Conservation (phyloP, 2,329 filamentous ascomycete genomes). For the Passalora sequoiae region DNA sequence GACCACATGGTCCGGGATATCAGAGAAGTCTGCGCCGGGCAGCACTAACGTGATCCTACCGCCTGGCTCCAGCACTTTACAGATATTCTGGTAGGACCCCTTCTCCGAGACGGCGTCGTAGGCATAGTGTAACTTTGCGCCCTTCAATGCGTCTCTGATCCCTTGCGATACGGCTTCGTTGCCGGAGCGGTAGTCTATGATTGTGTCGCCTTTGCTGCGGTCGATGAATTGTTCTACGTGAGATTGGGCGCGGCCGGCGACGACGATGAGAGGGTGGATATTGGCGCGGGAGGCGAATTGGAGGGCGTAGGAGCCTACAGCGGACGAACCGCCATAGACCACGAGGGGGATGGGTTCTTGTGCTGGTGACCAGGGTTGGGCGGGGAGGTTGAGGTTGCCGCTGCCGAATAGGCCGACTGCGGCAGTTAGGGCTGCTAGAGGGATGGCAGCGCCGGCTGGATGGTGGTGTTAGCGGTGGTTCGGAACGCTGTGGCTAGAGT, state of each 20-base stretch:
- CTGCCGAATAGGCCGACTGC: conserved; percentile 40
- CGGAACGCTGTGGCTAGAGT: neutral
- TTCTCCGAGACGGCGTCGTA: conserved; percentile 33
- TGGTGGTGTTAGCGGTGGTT: neutral
- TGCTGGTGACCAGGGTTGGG: conserved; percentile 36
- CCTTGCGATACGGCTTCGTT: conserved; percentile 30
- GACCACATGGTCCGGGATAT: conserved; percentile 38
- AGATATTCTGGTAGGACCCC: conserved; percentile 35
- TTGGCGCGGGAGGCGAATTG: conserved; percentile 50
- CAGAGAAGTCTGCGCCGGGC: conserved; percentile 40
- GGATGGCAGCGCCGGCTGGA: conserved; percentile 42
- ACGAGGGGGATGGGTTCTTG: conserved; percentile 34
- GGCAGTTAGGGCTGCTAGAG: conserved; percentile 44
- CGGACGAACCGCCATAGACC: conserved; percentile 49
- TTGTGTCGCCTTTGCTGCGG: conserved; percentile 49
- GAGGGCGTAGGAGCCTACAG: conserved; percentile 56
- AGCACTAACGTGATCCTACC: conserved; percentile 35
- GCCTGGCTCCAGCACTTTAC: conserved; percentile 34
- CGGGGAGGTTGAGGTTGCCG: conserved; percentile 37
- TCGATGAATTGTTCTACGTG: conserved; percentile 53
- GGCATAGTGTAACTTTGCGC: conserved; percentile 27
- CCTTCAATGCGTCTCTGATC: conserved; percentile 31
- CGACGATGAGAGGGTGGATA: conserved; percentile 58
- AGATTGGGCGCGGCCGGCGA: conserved; percentile 52
- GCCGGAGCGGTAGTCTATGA: conserved; percentile 55